Evolutionary conservation across 2,329 filamentous ascomycete genomes (phyloP).

Genomic region (Remersonia thermophila): DNA sequence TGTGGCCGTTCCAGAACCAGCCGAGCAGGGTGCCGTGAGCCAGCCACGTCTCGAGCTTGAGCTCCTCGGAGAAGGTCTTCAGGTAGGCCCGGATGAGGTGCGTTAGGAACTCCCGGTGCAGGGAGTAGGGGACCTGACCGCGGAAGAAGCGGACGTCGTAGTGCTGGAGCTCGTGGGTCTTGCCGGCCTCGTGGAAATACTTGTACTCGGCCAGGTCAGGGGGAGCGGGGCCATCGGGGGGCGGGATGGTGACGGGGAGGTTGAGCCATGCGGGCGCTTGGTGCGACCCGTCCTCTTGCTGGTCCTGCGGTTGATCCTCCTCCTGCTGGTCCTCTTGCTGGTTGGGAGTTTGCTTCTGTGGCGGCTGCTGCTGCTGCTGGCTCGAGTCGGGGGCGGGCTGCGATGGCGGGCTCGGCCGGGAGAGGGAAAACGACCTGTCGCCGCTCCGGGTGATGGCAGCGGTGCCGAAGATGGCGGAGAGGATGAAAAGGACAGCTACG

Average conservation of each 20-base stretch:
- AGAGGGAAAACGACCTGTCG: background rate
- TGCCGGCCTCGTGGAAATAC: slow-evolving; percentile 56
- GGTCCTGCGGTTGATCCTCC: background rate
- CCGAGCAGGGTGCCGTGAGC: slow-evolving; percentile 74
- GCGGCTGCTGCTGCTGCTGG: background rate
- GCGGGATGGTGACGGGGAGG: too few species aligned
- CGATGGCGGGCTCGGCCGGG: background rate
- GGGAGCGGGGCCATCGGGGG: background rate
- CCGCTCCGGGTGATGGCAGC: slow-evolving; percentile 1
- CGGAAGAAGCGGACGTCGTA: slow-evolving; percentile 64
- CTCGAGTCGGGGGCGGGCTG: too few species aligned
- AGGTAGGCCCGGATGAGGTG: slow-evolving; percentile 67
- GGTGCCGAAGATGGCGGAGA: slow-evolving; percentile 2
- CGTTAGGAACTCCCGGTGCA: slow-evolving; percentile 52
- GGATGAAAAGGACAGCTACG: slow-evolving; percentile 3
- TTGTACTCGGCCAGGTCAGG: slow-evolving; percentile 29
- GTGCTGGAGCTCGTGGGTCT: slow-evolving; percentile 49
- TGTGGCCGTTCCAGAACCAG: slow-evolving; percentile 77
- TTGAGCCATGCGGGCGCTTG: background rate
- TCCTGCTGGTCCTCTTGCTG: background rate
- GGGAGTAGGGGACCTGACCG: slow-evolving; percentile 48
- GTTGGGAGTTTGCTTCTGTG: background rate
- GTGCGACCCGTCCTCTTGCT: background rate
- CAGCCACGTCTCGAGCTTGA: slow-evolving; percentile 70
- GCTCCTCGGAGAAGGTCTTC: slow-evolving; percentile 45